These are phyloP conservation scores for Diospyros lotus DNA, from an alignment of 148 eudicot species.

Conservation along the genomic window DNA sequence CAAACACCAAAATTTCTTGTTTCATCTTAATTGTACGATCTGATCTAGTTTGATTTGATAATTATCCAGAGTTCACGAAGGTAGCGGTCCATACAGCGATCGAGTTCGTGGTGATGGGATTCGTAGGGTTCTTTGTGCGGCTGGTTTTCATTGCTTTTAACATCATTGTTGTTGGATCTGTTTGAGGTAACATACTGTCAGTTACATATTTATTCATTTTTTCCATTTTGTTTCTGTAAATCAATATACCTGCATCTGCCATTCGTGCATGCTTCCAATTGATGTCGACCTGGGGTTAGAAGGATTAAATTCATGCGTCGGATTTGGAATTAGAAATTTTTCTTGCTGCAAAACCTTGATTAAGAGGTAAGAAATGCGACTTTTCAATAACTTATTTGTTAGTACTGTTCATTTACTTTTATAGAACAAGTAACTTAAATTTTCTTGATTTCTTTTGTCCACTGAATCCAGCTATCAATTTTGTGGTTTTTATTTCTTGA, in stretches of 20 bases:
- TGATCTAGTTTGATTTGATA: slow-evolving; percentile 1
- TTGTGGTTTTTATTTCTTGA: no score
- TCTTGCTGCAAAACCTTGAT: no score
- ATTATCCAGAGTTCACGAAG: slow-evolving; percentile 48
- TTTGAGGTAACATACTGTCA: slow-evolving; percentile 21
- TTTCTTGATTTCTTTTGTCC: no score
- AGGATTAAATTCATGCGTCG: neutral
- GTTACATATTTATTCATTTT: neutral
- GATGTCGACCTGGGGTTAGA: neutral
- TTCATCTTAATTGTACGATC: neutral
- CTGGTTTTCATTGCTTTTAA: slow-evolving; percentile 65
- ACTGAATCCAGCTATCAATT: no score
- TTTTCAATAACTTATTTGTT: no score
- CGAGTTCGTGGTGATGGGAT: slow-evolving; percentile 73
- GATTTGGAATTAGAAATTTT: neutral
- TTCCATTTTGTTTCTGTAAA: neutral
- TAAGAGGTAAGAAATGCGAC: no score
- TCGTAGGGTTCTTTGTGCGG: slow-evolving; percentile 68
- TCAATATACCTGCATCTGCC: neutral
- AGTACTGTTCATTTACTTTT: no score
- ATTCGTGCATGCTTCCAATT: neutral
- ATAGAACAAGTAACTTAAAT: no score
- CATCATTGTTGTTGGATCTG: slow-evolving; percentile 62
- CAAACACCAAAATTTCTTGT: neutral
- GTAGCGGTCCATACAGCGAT: slow-evolving; percentile 67